phyloP scores from a whole-genome alignment of 306 rosid genomes.

The Erythrophleum fordii region DNA sequence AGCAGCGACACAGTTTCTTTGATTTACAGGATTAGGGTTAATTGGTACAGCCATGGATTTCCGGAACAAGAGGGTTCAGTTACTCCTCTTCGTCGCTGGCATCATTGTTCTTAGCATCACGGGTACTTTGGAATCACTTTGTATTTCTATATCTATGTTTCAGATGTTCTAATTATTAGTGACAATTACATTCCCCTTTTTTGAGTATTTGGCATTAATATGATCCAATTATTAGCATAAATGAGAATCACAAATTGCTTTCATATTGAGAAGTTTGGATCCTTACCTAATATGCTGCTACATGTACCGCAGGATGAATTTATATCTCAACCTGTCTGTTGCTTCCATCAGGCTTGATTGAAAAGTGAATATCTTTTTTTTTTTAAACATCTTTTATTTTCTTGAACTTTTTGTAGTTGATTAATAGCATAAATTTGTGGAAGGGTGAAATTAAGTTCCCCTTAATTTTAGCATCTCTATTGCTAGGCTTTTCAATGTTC shows the following conservation, averaged over 20 bases:
- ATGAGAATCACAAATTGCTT: conserved; percentile 13
- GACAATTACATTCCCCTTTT: conserved; percentile 10
- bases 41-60: conserved; percentile 59
- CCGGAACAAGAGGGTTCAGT: conserved; percentile 57
- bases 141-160: not conserved
- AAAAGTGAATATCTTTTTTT: not conserved
- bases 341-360: not conserved
- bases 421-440: conserved; percentile 10
- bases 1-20: not conserved
- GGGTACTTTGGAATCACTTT: conserved; percentile 46
- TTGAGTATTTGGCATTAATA: not conserved
- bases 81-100: conserved; percentile 49
- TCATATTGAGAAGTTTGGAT: not conserved
- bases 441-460: not conserved
- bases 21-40: conserved; percentile 32
- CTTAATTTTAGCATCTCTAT: not conserved
- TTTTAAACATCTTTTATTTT: not conserved
- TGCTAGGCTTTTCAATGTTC: not conserved
- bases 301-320: not conserved
- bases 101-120: conserved; percentile 71
- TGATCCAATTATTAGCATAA: conserved; percentile 3
- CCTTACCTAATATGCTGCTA: not conserved
- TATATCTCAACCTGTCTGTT: not conserved
- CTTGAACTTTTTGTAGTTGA: conserved; percentile 1
- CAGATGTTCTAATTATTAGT: not conserved